A percentile compares a stretch with the other conserved stretches of the same genome.
Conservation (phyloP, 164 flowering plant species). For the Vitis amurensis region DNA sequence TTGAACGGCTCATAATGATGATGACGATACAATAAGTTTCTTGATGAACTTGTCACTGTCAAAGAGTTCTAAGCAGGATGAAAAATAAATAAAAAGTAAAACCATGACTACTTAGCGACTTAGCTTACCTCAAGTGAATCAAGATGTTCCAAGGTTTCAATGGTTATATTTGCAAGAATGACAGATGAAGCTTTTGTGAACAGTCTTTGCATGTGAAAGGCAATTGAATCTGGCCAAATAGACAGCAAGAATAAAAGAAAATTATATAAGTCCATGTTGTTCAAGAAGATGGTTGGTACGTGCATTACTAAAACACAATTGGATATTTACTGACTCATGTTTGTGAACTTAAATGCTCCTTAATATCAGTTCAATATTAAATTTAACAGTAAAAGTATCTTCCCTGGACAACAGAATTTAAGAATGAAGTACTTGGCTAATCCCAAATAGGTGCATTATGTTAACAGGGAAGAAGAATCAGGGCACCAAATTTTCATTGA, state of each 20-base stretch:
- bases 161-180: conserved; percentile 52
- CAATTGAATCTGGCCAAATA: conserved; percentile 55
- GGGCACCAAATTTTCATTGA: too few relatives aligned
- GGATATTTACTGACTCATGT: too few relatives aligned
- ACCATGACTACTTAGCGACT: neutral
- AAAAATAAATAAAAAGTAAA: conserved; percentile 1
- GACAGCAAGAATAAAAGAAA: neutral
- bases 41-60: too few relatives aligned
- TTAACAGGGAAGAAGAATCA: too few relatives aligned
- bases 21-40: too few relatives aligned
- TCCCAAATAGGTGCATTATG: too few relatives aligned
- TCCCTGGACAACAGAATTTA: too few relatives aligned
- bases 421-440: too few relatives aligned
- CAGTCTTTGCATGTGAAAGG: conserved; percentile 44
- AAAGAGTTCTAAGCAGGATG: too few relatives aligned
- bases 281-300: neutral
- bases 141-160: conserved; percentile 46
- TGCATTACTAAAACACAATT: neutral
- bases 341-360: too few relatives aligned
- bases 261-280: neutral
- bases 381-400: too few relatives aligned
- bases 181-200: conserved; percentile 54
- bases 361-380: neutral
- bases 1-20: too few relatives aligned
- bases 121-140: conserved; percentile 63